Base-by-base conservation (phyloP, 345 rosid genomes). In the Carallia brachiata region DNA sequence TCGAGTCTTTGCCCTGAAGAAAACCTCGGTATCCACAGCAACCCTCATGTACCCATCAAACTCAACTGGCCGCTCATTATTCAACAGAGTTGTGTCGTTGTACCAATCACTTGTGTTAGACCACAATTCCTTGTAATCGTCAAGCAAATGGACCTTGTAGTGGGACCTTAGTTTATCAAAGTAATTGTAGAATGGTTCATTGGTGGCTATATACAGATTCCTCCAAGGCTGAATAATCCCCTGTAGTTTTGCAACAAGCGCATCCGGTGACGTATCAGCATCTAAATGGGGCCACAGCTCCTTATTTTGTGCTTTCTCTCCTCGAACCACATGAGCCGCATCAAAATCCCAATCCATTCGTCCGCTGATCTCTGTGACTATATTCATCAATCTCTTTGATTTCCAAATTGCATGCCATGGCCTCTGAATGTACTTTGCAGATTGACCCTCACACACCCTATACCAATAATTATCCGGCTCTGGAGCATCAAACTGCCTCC, bases 41-140 rank as follows among this genome's bases (percentile, higher is more conserved):
- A 87, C 99, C 80, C 98, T 85, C 99, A 92, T 95, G 77, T 89
- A 90, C 23, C 98, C 96, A 72, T 95, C 98, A 69, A 95, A 95
- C 69, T 90, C 90, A 18, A 90, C 98, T 0, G 87, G 85, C 50
- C 71, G 81, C 56, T 91, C 96, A 72, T 82, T 76, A 63, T 89
- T 92, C 73, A 95, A 79, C 23, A 74, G 62, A 69, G 57, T 80
- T 1, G 97, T 90, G 78, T 92, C 97, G 27, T 86, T 90, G 85
- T 84, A 92, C 99, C 99, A 95, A 53, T 90, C 97, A 63, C 97
- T 92, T 3, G 80, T 80, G 63, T 81, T 81, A 12, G 89, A 84
- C 99, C 99, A 92, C 69, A 92, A 71, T 62, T 83, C 85, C 69
- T 82, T 83, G 80, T 89, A 92, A 70, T 95, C 97, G 63, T 87